A percentile compares a stretch with the other conserved stretches of the same genome.
These are phyloP conservation scores for Lentinus tigrinus DNA, from an alignment of 768 basidiomycete species.

Conservation along the genomic window DNA sequence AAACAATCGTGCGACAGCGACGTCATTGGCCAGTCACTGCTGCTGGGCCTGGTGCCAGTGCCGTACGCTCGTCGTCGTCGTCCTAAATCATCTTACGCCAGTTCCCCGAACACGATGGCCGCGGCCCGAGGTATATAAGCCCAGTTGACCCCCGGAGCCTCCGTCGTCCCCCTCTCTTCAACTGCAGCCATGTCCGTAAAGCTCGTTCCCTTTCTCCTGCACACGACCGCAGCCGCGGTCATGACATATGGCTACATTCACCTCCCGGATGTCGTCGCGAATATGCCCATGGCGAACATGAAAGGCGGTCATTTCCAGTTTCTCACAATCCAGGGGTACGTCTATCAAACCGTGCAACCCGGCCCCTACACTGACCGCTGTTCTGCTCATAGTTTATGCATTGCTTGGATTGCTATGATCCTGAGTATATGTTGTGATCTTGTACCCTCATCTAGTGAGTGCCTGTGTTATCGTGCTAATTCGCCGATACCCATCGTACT, in stretches of 20 bases:
- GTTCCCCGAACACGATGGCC: too few species aligned
- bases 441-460: constrained; percentile 26
- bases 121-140: background rate
- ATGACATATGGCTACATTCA: constrained; percentile 38
- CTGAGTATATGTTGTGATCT: constrained; percentile 41
- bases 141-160: background rate
- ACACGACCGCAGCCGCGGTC: constrained; percentile 29
- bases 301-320: constrained; percentile 71
- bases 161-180: background rate
- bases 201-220: constrained; percentile 26
- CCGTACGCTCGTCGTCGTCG: background rate
- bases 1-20: background rate
- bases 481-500: background rate
- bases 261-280: constrained; percentile 19
- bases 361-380: background rate
- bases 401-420: constrained; percentile 42
- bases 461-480: background rate
- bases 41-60: background rate
- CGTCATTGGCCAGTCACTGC: background rate
- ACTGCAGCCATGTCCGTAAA: constrained; percentile 9
- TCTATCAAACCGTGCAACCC: too few species aligned
- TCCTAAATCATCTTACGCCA: background rate
- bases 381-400: constrained; percentile 29
- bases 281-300: constrained; percentile 38
- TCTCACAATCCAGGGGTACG: constrained; percentile 77